Conservation (phyloP, 2,329 filamentous ascomycete genomes). For the Xylaria sp. region DNA sequence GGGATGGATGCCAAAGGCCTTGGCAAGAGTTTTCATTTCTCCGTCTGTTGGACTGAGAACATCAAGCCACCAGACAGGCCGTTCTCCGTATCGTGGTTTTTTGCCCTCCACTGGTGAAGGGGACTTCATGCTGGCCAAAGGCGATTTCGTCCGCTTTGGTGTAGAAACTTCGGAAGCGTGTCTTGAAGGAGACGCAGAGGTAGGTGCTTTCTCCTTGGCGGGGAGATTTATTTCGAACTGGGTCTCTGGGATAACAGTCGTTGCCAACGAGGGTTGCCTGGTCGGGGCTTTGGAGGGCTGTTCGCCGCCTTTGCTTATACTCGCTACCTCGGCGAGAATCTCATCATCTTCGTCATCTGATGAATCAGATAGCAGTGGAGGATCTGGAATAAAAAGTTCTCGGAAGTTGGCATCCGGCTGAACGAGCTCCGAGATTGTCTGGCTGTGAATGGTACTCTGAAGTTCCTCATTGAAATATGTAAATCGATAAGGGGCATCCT, state of each 20-base stretch:
- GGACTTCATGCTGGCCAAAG: constrained; percentile 32
- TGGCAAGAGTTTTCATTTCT: constrained; percentile 94
- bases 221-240: constrained; percentile 32
- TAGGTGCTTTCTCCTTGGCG: constrained; percentile 31
- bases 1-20: constrained; percentile 94
- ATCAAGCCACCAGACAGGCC: constrained; percentile 97
- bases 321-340: constrained; percentile 46
- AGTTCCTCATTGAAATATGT: constrained; percentile 99
- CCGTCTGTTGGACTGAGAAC: constrained; percentile 89
- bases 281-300: constrained; percentile 55
- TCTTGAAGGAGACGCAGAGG: constrained; percentile 37
- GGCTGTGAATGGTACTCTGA: constrained; percentile 93
- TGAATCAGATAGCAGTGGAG: constrained; percentile 77
- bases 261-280: constrained; percentile 58
- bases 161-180: constrained; percentile 40
- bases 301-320: constrained; percentile 52
- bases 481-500: constrained; percentile 92
- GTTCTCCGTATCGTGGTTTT: constrained; percentile 71
- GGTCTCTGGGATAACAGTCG: constrained; percentile 37
- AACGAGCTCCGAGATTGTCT: constrained; percentile 91
- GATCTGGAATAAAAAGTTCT: constrained; percentile 91
- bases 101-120: constrained; percentile 44
- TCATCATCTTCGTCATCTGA: constrained; percentile 71
- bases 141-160: constrained; percentile 41
- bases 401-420: constrained; percentile 85